phyloP scores from a whole-genome alignment of 2,329 filamentous ascomycete genomes.

The Saccharata proteae region DNA sequence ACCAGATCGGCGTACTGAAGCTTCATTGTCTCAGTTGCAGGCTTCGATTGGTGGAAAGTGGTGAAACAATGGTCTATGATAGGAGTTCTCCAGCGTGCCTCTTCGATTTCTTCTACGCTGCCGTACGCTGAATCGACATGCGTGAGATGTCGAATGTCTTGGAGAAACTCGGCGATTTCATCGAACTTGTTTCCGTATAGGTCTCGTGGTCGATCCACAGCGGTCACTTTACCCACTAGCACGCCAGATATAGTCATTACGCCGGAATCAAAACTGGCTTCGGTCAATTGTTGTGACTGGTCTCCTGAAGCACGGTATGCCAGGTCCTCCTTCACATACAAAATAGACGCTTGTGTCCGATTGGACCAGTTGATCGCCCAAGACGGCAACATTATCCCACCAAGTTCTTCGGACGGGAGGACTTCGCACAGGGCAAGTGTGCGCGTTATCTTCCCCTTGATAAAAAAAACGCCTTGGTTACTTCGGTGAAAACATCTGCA shows the following conservation, averaged over 20 bases:
- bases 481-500: neutral
- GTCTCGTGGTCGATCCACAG: neutral
- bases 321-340: neutral
- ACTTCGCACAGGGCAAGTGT: constrained; percentile 1
- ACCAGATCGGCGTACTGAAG: constrained; percentile 1
- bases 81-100: constrained; percentile 1
- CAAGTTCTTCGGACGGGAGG: neutral
- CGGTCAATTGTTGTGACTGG: neutral
- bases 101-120: neutral
- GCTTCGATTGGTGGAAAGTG: too few species aligned
- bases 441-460: constrained; percentile 2
- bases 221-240: too few species aligned
- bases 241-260: neutral
- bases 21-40: neutral
- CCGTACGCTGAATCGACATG: neutral
- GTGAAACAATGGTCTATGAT: constrained; percentile 2
- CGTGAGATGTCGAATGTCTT: neutral
- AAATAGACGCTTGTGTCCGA: constrained; percentile 3
- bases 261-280: neutral
- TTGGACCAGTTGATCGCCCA: constrained; percentile 5
- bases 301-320: constrained; percentile 1
- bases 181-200: neutral
- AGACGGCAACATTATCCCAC: constrained; percentile 1
- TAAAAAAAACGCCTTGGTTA: constrained; percentile 2
- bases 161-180: neutral